These are phyloP conservation scores for Cladophialophora carrionii DNA, from an alignment of 2,329 filamentous ascomycete genomes.

Conservation along the genomic window DNA sequence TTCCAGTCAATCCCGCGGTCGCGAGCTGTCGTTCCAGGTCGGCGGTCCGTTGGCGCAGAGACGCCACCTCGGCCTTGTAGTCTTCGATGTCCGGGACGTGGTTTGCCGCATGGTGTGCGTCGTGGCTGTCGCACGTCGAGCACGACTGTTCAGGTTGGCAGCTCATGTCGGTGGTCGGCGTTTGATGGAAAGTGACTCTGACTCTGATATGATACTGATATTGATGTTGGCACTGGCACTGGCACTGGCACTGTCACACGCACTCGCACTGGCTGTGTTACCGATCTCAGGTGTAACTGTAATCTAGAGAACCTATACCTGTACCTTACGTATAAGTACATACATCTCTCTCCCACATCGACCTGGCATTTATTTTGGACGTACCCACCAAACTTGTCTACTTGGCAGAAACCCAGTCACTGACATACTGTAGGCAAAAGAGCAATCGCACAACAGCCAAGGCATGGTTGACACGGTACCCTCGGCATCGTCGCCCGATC, in stretches of 20 bases:
- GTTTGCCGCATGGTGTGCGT: background rate
- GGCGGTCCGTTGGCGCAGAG: conserved; percentile 45
- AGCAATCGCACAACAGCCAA: too few species aligned
- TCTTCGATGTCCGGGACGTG: conserved; percentile 44
- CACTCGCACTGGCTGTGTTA: too few species aligned
- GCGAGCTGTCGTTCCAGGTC: conserved; percentile 45
- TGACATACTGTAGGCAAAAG: too few species aligned
- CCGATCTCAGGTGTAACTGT: background rate
- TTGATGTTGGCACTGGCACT: background rate
- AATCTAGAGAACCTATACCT: background rate
- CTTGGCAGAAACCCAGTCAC: too few species aligned
- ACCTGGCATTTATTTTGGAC: too few species aligned
- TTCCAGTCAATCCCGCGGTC: conserved; percentile 38
- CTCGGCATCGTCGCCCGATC: background rate
- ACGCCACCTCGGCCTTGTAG: conserved; percentile 46
- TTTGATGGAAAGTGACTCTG: too few species aligned
- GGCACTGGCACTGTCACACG: background rate
- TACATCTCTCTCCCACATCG: background rate
- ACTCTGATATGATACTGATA: too few species aligned
- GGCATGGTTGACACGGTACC: conserved; percentile 1
- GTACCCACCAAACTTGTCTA: too few species aligned
- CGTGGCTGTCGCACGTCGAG: conserved; percentile 8
- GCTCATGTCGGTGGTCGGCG: too few species aligned
- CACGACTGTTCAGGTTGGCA: conserved; percentile 12
- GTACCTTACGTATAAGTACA: background rate